Percentiles rank a stretch among this genome's conserved stretches.
These are phyloP conservation scores for Epichloe gansuensis DNA, from an alignment of 2,329 filamentous ascomycete genomes.

Conservation along the genomic window DNA sequence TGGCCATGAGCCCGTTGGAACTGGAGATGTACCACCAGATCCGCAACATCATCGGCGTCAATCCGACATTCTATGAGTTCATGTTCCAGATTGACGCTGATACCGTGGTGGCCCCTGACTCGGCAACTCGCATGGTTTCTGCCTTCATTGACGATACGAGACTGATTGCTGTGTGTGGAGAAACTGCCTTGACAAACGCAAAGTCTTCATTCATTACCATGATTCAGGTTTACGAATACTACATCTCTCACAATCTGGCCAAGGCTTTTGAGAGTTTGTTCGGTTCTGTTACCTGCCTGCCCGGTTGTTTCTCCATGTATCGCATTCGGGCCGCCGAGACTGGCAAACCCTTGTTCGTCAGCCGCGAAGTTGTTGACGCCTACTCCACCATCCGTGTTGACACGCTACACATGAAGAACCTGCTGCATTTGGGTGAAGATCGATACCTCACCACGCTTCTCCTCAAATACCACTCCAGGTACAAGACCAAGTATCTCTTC, in stretches of 20 bases:
- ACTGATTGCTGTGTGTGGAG: conserved; percentile 88
- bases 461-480: conserved; percentile 81
- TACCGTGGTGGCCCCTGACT: conserved; percentile 82
- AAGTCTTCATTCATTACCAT: conserved; percentile 92
- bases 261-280: conserved; percentile 98
- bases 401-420: conserved; percentile 96
- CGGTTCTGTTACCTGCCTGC: conserved; percentile 91
- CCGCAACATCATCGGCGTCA: conserved; percentile 95
- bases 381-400: conserved; percentile 94
- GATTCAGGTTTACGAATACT: conserved; percentile 99
- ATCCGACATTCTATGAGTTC: conserved; percentile 97
- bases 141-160: conserved; percentile 85
- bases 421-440: conserved; percentile 94
- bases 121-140: conserved; percentile 83
- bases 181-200: conserved; percentile 85
- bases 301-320: conserved; percentile 99
- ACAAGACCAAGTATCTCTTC: conserved; percentile 97
- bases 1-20: conserved; percentile 90
- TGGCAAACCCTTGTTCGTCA: conserved; percentile 93
- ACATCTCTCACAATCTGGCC: conserved; percentile 92
- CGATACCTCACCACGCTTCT: conserved; percentile 91
- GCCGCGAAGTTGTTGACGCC: conserved; percentile 74
- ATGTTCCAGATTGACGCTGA: conserved; percentile 95
- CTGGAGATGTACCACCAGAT: conserved; percentile 99
- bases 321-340: conserved; percentile 87